Percentiles rank a stretch among this genome's conserved stretches.
Evolutionary conservation across 2,329 filamentous ascomycete species (phyloP).

Genomic region (Phaeomoniella chlamydospora): DNA sequence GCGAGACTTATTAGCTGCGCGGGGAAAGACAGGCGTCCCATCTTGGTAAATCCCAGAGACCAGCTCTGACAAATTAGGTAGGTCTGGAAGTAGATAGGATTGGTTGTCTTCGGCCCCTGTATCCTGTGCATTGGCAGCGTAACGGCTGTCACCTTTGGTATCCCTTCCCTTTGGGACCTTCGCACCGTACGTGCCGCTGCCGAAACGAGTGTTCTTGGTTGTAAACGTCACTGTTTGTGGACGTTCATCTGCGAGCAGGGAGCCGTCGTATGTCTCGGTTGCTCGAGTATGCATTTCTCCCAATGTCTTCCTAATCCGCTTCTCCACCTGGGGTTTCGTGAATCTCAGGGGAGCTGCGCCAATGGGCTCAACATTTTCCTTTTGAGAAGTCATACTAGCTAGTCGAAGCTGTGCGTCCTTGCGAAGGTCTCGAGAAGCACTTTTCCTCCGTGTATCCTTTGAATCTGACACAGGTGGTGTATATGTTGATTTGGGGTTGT

Average conservation of each 20-base stretch:
- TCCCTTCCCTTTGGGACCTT: constrained; percentile 9
- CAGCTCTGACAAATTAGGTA: constrained; percentile 46
- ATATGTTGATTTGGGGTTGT: constrained; percentile 20
- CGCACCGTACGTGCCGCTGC: constrained; percentile 13
- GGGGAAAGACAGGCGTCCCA: constrained; percentile 41
- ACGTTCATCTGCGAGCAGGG: constrained; percentile 34
- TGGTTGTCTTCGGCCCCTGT: constrained; percentile 33
- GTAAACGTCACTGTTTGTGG: constrained; percentile 26
- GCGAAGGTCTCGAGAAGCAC: constrained; percentile 20
- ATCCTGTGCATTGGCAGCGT: constrained; percentile 18
- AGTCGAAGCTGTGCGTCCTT: constrained; percentile 25
- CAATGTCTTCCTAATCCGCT: constrained; percentile 26
- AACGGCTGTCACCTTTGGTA: constrained; percentile 4
- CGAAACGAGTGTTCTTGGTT: constrained; percentile 41
- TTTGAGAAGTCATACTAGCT: constrained; percentile 21
- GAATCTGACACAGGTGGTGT: constrained; percentile 20
- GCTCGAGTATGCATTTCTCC: constrained; percentile 42
- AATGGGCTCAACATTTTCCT: constrained; percentile 23
- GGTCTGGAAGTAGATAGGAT: constrained; percentile 46
- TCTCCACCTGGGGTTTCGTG: constrained; percentile 9
- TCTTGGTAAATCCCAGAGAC: constrained; percentile 44
- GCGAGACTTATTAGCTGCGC: constrained; percentile 34
- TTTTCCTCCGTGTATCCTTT: constrained; percentile 14
- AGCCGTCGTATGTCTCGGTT: constrained; percentile 36
- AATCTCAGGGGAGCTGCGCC: constrained; percentile 19